These are phyloP conservation scores for Corchorus capsularis DNA, from an alignment of 345 rosid species.

Conservation along the genomic window DNA sequence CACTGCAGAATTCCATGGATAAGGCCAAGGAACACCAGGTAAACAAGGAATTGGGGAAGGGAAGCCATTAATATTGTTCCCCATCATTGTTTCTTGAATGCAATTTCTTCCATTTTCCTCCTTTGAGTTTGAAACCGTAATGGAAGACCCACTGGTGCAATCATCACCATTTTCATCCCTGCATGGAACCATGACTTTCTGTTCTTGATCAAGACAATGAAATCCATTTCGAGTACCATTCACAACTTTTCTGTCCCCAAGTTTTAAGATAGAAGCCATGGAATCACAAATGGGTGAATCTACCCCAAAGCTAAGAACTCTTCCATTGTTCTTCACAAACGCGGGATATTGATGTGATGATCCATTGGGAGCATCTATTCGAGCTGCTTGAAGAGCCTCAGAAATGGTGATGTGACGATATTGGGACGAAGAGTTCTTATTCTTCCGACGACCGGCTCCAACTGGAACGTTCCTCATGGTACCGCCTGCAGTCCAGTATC, in stretches of 20 bases:
- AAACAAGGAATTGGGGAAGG: conserved; percentile 51
- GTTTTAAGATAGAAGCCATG: conserved; percentile 48
- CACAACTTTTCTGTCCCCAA: conserved; percentile 44
- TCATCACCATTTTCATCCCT: conserved; percentile 61
- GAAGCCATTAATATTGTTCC: conserved; percentile 50
- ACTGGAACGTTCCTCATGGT: conserved; percentile 91
- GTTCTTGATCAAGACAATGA: conserved; percentile 29
- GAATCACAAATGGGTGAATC: conserved; percentile 60
- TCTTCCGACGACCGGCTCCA: conserved; percentile 93
- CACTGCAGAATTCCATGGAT: conserved; percentile 62
- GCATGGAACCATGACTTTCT: conserved; percentile 28
- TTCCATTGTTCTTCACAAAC: conserved; percentile 47
- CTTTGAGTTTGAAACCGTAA: conserved; percentile 41
- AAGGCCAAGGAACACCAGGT: conserved; percentile 82
- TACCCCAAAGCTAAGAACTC: conserved; percentile 64
- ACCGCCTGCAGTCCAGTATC: conserved; percentile 96
- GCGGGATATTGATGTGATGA: conserved; percentile 34
- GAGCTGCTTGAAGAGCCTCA: conserved; percentile 68
- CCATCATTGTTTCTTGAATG: conserved; percentile 34
- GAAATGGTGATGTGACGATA: conserved; percentile 72
- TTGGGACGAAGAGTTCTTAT: conserved; percentile 70
- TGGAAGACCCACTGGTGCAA: conserved; percentile 55
- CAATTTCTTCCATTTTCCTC: conserved; percentile 35
- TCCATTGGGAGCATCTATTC: conserved; percentile 49
- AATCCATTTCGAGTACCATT: conserved; percentile 47